A percentile compares a stretch with the other conserved stretches of the same genome.
These are phyloP conservation scores for Blastobotrys malaysiensis DNA, from an alignment of 1,139 yeast genomes.

Conservation along the genomic window DNA sequence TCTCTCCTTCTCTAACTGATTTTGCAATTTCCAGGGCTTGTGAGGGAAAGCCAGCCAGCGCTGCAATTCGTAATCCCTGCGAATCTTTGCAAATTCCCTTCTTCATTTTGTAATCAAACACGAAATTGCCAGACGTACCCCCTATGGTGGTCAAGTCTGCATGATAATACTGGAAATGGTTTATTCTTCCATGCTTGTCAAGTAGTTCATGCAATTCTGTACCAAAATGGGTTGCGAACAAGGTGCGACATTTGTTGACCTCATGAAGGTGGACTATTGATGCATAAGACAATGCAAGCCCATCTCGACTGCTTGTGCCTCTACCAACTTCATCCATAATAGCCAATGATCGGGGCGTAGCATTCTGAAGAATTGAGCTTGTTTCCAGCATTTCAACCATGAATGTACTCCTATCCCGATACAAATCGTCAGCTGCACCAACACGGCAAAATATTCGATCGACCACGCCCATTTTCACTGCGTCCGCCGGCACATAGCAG, in stretches of 20 bases:
- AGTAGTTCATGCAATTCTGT: slow-evolving; percentile 50
- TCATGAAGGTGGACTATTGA: slow-evolving; percentile 55
- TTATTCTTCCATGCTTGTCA: slow-evolving; percentile 25
- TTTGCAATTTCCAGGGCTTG: slow-evolving; percentile 43
- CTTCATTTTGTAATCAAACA: slow-evolving; percentile 57
- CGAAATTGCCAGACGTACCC: slow-evolving; percentile 18
- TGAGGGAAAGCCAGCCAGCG: slow-evolving; percentile 75
- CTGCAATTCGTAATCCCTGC: slow-evolving; percentile 81
- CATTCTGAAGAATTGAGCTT: slow-evolving; percentile 66
- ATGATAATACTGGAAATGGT: slow-evolving; percentile 42
- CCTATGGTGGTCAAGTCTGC: slow-evolving; percentile 41
- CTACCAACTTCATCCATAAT: slow-evolving; percentile 95
- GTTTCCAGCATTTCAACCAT: slow-evolving; percentile 99
- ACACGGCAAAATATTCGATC: slow-evolving; percentile 79
- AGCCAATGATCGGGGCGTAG: slow-evolving; percentile 73
- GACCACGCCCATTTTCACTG: slow-evolving; percentile 70
- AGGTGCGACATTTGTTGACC: slow-evolving; percentile 60
- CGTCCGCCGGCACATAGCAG: slow-evolving; percentile 75
- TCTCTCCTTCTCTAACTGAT: slow-evolving; percentile 5
- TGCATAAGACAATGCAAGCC: slow-evolving; percentile 85
- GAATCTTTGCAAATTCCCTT: slow-evolving; percentile 74
- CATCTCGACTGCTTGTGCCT: slow-evolving; percentile 89
- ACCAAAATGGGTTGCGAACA: slow-evolving; percentile 95
- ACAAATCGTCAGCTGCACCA: slow-evolving; percentile 89
- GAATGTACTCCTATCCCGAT: slow-evolving; percentile 82